Evolutionary conservation across 176 grass and related monocot genomes (phyloP).

Genomic region (Cenchrus fungigraminus): DNA sequence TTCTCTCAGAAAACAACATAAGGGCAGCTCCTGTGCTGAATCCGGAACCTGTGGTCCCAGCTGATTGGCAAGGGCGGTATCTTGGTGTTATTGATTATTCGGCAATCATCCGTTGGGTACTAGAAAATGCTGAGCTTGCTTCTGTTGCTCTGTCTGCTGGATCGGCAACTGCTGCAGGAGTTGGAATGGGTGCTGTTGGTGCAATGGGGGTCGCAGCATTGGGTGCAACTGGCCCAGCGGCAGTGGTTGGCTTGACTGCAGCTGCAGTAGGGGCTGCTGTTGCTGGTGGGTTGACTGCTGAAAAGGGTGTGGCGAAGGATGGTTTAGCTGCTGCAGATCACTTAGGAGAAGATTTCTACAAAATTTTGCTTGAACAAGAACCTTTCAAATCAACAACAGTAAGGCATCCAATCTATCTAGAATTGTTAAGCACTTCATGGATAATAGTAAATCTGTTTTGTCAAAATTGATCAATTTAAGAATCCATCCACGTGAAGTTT

Average conservation of each 20-base stretch:
- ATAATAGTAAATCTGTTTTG: background rate
- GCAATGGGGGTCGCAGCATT: constrained; percentile 49
- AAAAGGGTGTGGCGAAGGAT: constrained; percentile 68
- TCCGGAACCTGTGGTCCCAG: constrained; percentile 44
- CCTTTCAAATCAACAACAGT: constrained; percentile 82
- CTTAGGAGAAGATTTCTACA: constrained; percentile 74
- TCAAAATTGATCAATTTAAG: background rate
- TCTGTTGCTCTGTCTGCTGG: constrained; percentile 56
- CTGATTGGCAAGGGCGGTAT: constrained; percentile 73
- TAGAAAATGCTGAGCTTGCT: constrained; percentile 80
- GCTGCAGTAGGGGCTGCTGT: constrained; percentile 64
- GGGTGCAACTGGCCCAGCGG: constrained; percentile 54
- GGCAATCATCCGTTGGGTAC: constrained; percentile 76
- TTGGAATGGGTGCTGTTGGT: constrained; percentile 59
- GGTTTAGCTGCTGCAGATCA: constrained; percentile 52
- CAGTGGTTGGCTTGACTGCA: constrained; percentile 61
- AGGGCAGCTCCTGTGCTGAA: constrained; percentile 80
- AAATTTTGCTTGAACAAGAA: constrained; percentile 74
- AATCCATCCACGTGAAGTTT: background rate
- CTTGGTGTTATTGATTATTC: constrained; percentile 84
- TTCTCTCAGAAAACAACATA: constrained; percentile 81
- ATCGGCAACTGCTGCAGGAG: constrained; percentile 57
- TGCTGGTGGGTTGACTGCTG: constrained; percentile 57
- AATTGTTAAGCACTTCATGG: background rate
- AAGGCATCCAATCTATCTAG: constrained; percentile 28